Evolutionary conservation across 306 rosid species (phyloP).

Genomic region (Quercus parvula): DNA sequence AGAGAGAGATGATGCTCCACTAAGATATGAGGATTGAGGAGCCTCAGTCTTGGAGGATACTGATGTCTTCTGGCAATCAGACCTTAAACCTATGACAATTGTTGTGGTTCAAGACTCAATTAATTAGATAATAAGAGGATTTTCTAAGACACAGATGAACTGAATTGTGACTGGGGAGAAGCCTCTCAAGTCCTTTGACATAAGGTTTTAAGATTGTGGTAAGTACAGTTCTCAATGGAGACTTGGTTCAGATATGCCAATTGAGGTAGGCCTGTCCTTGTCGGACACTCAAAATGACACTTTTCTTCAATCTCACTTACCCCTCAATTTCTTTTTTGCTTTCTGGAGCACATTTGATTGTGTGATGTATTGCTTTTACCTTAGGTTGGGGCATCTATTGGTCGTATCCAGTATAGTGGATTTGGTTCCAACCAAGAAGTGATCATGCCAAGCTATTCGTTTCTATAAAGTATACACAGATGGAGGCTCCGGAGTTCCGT

Average conservation of each 20-base stretch:
- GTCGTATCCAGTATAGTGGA: slow-evolving; percentile 65
- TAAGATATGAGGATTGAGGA: slow-evolving; percentile 13
- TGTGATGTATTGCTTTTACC: slow-evolving; percentile 75
- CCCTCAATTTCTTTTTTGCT: slow-evolving; percentile 21
- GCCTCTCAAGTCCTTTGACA: slow-evolving; percentile 17
- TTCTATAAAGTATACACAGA: slow-evolving; percentile 41
- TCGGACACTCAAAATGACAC: slow-evolving; percentile 39
- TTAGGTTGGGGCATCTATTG: slow-evolving; percentile 81
- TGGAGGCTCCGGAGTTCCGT: slow-evolving; percentile 66
- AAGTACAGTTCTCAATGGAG: slow-evolving; percentile 46
- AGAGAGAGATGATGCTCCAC: slow-evolving; percentile 7
- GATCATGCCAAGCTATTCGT: slow-evolving; percentile 51
- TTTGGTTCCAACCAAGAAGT: slow-evolving; percentile 66
- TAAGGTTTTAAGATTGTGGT: slow-evolving; percentile 33
- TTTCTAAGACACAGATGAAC: background rate
- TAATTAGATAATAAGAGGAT: slow-evolving; percentile 1
- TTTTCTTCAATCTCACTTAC: slow-evolving; percentile 26
- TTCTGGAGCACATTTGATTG: slow-evolving; percentile 65
- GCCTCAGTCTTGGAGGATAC: slow-evolving; percentile 14
- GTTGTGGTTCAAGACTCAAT: background rate
- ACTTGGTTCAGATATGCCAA: slow-evolving; percentile 33
- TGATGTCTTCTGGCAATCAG: slow-evolving; percentile 10
- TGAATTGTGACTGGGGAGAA: slow-evolving; percentile 13
- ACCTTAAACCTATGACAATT: background rate
- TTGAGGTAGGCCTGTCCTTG: slow-evolving; percentile 74